Evolutionary conservation across 2,329 filamentous ascomycete genomes (phyloP).

Genomic region (Penicillium sp.): DNA sequence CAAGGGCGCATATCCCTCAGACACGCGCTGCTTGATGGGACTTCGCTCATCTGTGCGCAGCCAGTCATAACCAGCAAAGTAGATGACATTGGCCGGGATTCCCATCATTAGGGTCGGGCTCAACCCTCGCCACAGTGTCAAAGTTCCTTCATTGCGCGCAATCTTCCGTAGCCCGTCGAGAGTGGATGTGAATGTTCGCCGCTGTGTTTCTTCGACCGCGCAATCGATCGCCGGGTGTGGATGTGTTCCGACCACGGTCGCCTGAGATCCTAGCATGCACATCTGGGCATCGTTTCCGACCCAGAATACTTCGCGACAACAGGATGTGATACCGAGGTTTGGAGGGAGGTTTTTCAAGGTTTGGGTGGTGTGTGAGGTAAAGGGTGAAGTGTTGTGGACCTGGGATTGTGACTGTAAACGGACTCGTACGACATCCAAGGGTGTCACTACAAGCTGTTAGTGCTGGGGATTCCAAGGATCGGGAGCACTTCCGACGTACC

Average conservation of each 20-base stretch:
- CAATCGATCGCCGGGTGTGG: slow-evolving; percentile 62
- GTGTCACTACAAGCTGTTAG: slow-evolving; percentile 67
- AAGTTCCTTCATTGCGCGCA: slow-evolving; percentile 82
- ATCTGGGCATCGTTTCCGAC: slow-evolving; percentile 79
- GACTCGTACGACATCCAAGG: slow-evolving; percentile 93
- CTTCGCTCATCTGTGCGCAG: slow-evolving; percentile 71
- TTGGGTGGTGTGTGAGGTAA: slow-evolving; percentile 50
- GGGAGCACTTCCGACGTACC: slow-evolving; percentile 56
- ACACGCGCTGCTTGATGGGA: slow-evolving; percentile 64
- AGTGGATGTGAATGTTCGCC: slow-evolving; percentile 82
- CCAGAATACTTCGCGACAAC: slow-evolving; percentile 97
- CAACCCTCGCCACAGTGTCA: slow-evolving; percentile 86
- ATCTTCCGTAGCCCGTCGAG: slow-evolving; percentile 93
- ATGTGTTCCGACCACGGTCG: slow-evolving; percentile 43
- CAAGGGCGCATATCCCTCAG: slow-evolving; percentile 74
- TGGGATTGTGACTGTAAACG: slow-evolving; percentile 81
- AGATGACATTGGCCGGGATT: slow-evolving; percentile 93
- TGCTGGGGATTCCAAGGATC: background rate
- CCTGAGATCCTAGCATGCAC: slow-evolving; percentile 65
- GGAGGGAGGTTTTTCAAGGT: slow-evolving; percentile 70
- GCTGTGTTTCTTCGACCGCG: slow-evolving; percentile 82
- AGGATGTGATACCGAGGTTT: slow-evolving; percentile 87
- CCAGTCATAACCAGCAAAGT: slow-evolving; percentile 98
- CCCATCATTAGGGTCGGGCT: slow-evolving; percentile 95
- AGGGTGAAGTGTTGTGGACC: slow-evolving; percentile 56